Conservation (phyloP, 2,329 filamentous ascomycete genomes). For the Claviceps maximensis region DNA sequence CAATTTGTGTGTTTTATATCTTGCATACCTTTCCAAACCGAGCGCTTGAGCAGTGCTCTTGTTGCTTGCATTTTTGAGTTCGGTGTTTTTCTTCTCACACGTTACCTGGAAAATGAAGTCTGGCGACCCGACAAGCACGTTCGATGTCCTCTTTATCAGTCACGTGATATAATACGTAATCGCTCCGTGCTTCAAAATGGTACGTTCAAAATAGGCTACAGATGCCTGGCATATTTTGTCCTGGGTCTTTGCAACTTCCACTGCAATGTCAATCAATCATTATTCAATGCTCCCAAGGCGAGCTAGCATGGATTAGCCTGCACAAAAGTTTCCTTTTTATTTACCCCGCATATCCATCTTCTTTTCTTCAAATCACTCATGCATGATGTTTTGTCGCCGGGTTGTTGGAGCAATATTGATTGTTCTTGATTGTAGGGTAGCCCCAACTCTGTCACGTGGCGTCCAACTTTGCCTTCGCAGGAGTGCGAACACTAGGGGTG, state of each 20-base stretch:
- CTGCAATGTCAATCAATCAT: too few relatives aligned
- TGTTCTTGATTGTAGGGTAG: not conserved
- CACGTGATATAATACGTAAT: not conserved
- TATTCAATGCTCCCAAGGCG: too few relatives aligned
- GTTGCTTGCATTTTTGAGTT: constrained; percentile 51
- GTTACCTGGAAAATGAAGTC: not conserved
- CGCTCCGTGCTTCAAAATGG: not conserved
- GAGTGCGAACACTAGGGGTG: not conserved
- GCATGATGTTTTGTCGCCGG: too few relatives aligned
- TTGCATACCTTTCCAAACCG: constrained; percentile 71
- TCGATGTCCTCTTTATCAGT: not conserved
- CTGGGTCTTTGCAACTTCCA: too few relatives aligned
- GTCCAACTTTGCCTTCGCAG: not conserved
- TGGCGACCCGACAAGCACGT: too few relatives aligned
- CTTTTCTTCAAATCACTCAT: too few relatives aligned
- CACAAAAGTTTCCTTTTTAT: too few relatives aligned
- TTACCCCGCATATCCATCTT: too few relatives aligned
- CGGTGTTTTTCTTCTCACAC: not conserved
- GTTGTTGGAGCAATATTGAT: too few relatives aligned
- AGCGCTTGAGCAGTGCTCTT: constrained; percentile 55
- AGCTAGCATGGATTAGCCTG: too few relatives aligned
- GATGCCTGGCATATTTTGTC: too few relatives aligned
- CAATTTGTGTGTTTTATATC: not conserved
- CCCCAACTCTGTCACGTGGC: not conserved
- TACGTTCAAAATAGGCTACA: too few relatives aligned